Evolutionary conservation across 1,284 basidiomycete species (phyloP), one percentile per base, ranked within the genome.

Genomic region (Coniophora puteana): DNA sequence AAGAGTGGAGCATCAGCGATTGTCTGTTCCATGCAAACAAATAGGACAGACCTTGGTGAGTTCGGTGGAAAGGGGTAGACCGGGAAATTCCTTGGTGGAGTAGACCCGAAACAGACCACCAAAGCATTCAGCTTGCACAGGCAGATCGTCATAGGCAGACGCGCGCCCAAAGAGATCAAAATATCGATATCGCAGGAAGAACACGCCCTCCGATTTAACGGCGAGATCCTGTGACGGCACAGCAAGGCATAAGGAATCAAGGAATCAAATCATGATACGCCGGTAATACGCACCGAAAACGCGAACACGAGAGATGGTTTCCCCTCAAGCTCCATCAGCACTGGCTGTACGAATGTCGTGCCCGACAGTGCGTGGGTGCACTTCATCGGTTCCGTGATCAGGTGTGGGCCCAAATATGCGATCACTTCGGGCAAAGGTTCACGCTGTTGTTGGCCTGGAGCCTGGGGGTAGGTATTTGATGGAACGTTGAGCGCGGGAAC

Each of bases 31-130:
- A n/a, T n/a, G n/a, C n/a, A n/a, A n/a, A n/a, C n/a, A n/a, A n/a
- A n/a, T n/a, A n/a, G n/a, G n/a, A n/a, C n/a, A n/a, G n/a, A 83
- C 84, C 73, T 84, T 89, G 5, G 86, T 88, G 30, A 89, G 62
- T 26, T 83, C 77, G 0, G 86, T 89, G 0, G 85, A 88, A 2
- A 80, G 72, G 18, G 71, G 74, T 12, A 89, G 59, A 2, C 85
- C 84, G 0, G 86, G 86, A 54, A 89, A 89, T 54, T 85, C 82
- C 51, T 89, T 89, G 0, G 86, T 88, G 17, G 84, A 85, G 53
- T 84, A 89, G 0, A 89, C 74, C 16, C 72, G 74, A 58, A 89
- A 89, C 1, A 66, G 47, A 0, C 79, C 79, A 7, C 85, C 84
- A 40, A 76, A 83, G 52, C 79, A 81, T 57, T 87, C 82, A 1